Conservation (phyloP, 1,139 yeast species). For the Lipomyces yarrowii region DNA sequence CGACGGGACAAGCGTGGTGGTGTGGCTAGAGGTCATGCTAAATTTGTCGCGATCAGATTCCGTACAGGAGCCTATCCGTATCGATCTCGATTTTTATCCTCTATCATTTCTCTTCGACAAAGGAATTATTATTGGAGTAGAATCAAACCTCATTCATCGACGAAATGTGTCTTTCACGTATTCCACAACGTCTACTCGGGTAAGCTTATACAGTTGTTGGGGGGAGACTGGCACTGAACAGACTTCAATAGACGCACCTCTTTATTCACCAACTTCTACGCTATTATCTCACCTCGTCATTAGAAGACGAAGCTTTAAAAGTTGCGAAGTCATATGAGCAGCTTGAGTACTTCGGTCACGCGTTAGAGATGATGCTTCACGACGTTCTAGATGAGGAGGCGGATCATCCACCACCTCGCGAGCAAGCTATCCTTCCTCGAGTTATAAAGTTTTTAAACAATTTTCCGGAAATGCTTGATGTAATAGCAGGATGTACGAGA, state of each 20-base stretch:
- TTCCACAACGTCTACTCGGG: slow-evolving; percentile 42
- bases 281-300: slow-evolving; percentile 37
- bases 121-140: slow-evolving; percentile 47
- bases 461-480: slow-evolving; percentile 49
- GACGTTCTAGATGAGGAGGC: slow-evolving; percentile 41
- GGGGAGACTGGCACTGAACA: neutral
- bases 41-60: slow-evolving; percentile 13
- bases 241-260: slow-evolving; percentile 39
- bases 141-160: slow-evolving; percentile 43
- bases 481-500: slow-evolving; percentile 60
- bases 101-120: slow-evolving; percentile 45
- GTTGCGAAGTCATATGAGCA: slow-evolving; percentile 47
- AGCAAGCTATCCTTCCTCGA: slow-evolving; percentile 30
- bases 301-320: slow-evolving; percentile 37
- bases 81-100: slow-evolving; percentile 47
- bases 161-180: slow-evolving; percentile 42
- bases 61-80: slow-evolving; percentile 22
- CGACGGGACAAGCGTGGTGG: slow-evolving; percentile 46
- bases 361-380: slow-evolving; percentile 52
- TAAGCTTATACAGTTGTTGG: neutral
- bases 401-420: slow-evolving; percentile 27
- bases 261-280: slow-evolving; percentile 44
- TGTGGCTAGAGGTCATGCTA: slow-evolving; percentile 28
- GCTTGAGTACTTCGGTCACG: slow-evolving; percentile 52
- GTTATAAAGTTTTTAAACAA: slow-evolving; percentile 40